Evolutionary conservation across 352 stramenopile genomes (phyloP).

Genomic region (Pythium coloratum): DNA sequence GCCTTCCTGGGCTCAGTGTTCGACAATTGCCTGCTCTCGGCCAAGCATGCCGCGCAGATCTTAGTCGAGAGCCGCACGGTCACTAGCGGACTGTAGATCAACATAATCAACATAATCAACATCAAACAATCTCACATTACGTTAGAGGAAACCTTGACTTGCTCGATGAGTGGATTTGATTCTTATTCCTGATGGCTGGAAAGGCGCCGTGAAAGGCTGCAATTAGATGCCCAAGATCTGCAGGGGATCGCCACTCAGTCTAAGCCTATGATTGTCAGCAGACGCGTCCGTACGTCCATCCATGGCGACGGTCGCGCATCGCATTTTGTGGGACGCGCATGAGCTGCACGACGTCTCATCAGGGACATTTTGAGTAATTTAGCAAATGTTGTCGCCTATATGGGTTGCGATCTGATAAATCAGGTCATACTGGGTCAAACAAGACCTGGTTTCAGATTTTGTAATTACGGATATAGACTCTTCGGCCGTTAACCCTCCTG

Average conservation of each 20-base stretch:
- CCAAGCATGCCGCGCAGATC: slow-evolving; percentile 32
- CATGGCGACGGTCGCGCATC: slow-evolving; percentile 1
- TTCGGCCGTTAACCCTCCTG: slow-evolving; percentile 2
- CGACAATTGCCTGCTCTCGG: slow-evolving; percentile 70
- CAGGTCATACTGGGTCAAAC: not conserved
- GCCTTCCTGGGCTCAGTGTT: slow-evolving; percentile 69
- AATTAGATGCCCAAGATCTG: not conserved
- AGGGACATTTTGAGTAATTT: slow-evolving; percentile 7
- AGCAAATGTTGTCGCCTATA: not conserved
- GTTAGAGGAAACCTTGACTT: too few relatives aligned
- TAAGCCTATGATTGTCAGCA: not conserved
- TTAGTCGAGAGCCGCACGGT: slow-evolving; percentile 11
- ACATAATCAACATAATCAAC: too few relatives aligned
- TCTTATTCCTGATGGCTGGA: not conserved
- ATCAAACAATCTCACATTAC: not conserved
- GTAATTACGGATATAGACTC: slow-evolving; percentile 15
- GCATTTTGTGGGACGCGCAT: slow-evolving; percentile 3
- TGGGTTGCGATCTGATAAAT: not conserved
- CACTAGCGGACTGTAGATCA: slow-evolving; percentile 41
- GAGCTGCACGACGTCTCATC: slow-evolving; percentile 7
- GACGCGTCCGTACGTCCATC: not conserved
- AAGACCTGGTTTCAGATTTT: slow-evolving; percentile 11
- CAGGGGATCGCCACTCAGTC: not conserved
- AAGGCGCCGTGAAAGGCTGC: not conserved
- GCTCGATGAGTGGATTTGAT: too few relatives aligned